Evolutionary conservation across 257 asterid species (phyloP).

Genomic region (Solanum virginianum): DNA sequence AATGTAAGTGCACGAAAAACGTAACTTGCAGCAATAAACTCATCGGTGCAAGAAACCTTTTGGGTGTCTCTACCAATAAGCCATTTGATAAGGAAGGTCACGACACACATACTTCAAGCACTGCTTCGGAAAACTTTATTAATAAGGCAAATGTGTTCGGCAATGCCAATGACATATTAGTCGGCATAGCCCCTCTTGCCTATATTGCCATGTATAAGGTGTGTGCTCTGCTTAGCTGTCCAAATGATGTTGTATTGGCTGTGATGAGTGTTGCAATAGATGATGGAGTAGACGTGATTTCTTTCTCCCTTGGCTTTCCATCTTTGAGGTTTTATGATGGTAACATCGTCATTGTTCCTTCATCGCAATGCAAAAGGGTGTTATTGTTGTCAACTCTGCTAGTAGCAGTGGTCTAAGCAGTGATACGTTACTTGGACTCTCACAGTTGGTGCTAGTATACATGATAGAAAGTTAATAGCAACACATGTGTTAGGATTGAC

Average conservation of each 20-base stretch:
- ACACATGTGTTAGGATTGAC: constrained; percentile 7
- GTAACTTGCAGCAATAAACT: neutral
- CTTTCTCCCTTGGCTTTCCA: constrained; percentile 10
- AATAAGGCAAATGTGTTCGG: constrained; percentile 21
- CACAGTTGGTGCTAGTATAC: constrained; percentile 29
- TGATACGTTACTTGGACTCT: constrained; percentile 13
- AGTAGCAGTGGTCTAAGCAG: constrained; percentile 10
- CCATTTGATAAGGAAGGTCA: constrained; percentile 18
- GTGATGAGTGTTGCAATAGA: constrained; percentile 29
- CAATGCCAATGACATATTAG: constrained; percentile 13
- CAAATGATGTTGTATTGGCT: constrained; percentile 13
- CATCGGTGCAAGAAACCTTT: neutral
- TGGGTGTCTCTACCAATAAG: neutral
- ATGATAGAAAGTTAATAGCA: constrained; percentile 14
- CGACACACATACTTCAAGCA: constrained; percentile 11
- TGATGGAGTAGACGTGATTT: constrained; percentile 18
- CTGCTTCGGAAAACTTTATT: constrained; percentile 10
- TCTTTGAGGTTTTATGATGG: neutral
- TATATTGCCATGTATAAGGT: constrained; percentile 33
- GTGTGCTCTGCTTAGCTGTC: neutral
- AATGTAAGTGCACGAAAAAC: neutral
- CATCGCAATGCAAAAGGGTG: constrained; percentile 23
- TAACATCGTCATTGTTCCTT: constrained; percentile 13
- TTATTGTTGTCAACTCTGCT: constrained; percentile 16
- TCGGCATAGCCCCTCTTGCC: constrained; percentile 33